These are phyloP conservation scores for Apophysomyces elegans DNA, from an alignment of 371 early-diverging fungal genomes.

Conservation along the genomic window DNA sequence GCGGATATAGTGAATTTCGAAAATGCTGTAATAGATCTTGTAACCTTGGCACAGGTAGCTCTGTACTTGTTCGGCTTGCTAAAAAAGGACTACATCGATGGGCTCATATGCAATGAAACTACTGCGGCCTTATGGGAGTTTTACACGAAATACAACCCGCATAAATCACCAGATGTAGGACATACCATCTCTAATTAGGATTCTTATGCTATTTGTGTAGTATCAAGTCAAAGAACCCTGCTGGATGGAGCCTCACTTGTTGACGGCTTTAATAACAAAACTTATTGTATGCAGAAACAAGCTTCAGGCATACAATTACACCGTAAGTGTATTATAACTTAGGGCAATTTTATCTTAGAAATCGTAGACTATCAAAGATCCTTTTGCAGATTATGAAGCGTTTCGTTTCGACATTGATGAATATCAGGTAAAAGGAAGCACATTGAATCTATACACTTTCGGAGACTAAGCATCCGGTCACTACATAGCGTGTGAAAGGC, in stretches of 20 bases:
- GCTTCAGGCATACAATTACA: constrained; percentile 61
- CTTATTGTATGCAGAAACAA: constrained; percentile 60
- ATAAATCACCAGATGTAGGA: constrained; percentile 55
- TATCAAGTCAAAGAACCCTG: constrained; percentile 45
- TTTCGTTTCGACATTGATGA: constrained; percentile 57
- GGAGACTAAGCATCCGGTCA: not conserved
- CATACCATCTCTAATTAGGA: not conserved
- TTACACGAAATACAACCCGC: constrained; percentile 51
- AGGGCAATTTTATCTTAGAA: not conserved
- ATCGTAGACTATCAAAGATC: constrained; percentile 60
- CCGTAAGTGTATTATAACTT: constrained; percentile 33
- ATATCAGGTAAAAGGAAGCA: constrained; percentile 49
- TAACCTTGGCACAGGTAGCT: constrained; percentile 57
- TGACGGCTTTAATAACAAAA: constrained; percentile 64
- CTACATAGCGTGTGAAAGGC: constrained; percentile 31
- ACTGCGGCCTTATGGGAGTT: constrained; percentile 54
- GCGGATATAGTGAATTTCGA: constrained; percentile 60
- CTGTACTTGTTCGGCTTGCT: constrained; percentile 58
- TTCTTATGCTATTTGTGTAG: constrained; percentile 11
- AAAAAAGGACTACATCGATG: constrained; percentile 57
- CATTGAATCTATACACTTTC: not conserved
- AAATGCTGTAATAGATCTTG: constrained; percentile 60
- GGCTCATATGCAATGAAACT: constrained; percentile 66
- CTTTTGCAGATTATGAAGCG: constrained; percentile 60
- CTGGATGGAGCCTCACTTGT: constrained; percentile 63